phyloP scores from a whole-genome alignment of 202 grass and related monocot species.

The Setaria viridis region DNA sequence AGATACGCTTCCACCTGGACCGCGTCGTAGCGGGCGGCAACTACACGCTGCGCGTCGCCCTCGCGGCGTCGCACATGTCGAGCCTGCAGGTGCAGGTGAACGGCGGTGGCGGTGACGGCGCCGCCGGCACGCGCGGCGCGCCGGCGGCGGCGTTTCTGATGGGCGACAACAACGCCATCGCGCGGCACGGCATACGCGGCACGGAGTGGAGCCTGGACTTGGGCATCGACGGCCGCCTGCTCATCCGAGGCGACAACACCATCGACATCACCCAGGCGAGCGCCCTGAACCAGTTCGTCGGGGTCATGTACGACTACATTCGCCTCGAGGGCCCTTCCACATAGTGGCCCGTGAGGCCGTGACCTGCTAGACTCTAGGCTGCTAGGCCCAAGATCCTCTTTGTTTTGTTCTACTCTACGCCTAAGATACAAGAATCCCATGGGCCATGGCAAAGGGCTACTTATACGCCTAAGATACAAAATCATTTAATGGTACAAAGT shows the following conservation, averaged over 20 bases:
- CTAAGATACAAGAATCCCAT: no score
- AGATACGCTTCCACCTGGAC: conserved; percentile 56
- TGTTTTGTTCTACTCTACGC: no score
- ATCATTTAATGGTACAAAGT: no score
- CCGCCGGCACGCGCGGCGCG: background rate
- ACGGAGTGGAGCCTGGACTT: conserved; percentile 52
- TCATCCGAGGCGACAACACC: conserved; percentile 46
- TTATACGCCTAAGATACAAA: no score
- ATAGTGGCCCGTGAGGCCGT: background rate
- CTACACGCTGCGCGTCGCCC: conserved; percentile 55
- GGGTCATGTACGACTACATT: conserved; percentile 77
- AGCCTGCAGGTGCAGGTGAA: conserved; percentile 61
- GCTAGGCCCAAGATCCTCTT: no score
- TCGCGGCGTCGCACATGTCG: conserved; percentile 54
- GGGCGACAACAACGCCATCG: conserved; percentile 63
- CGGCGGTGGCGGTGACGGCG: conserved; percentile 11
- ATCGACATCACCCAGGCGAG: conserved; percentile 57
- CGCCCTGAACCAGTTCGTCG: conserved; percentile 27
- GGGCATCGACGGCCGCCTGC: background rate
- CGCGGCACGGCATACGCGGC: conserved; percentile 64
- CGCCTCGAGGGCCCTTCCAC: conserved; percentile 55
- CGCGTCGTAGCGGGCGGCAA: background rate
- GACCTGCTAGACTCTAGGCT: background rate
- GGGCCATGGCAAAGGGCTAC: no score
- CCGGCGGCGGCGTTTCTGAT: conserved; percentile 26